These are phyloP conservation scores for Botryotinia globosa DNA, from an alignment of 2,329 filamentous ascomycete species.

Conservation along the genomic window DNA sequence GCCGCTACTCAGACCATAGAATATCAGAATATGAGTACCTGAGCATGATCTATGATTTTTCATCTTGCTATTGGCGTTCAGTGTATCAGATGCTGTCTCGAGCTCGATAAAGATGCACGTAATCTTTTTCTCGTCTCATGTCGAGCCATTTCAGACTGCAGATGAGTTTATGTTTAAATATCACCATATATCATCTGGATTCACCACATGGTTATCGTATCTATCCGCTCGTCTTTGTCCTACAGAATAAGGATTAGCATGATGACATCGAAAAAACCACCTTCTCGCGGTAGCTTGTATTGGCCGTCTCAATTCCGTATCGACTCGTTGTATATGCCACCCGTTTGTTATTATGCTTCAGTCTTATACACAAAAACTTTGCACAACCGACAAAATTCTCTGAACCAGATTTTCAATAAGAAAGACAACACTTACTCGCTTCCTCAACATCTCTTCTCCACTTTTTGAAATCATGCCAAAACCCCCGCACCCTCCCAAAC, in stretches of 20 bases:
- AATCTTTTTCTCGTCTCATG: neutral
- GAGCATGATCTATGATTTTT: neutral
- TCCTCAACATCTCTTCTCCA: neutral
- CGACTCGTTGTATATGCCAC: neutral
- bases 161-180: neutral
- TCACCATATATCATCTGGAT: conserved; percentile 11
- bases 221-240: conserved; percentile 4
- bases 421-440: neutral
- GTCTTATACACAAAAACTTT: neutral
- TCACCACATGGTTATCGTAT: conserved; percentile 15
- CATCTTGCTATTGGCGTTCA: neutral
- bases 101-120: no score
- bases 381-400: neutral
- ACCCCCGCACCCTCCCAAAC: neutral
- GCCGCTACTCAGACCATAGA: no score
- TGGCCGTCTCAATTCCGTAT: no score
- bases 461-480: neutral
- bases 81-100: neutral
- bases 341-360: no score
- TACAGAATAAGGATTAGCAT: neutral
- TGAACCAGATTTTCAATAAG: neutral
- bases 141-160: neutral
- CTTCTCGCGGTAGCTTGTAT: no score
- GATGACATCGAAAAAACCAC: fast-evolving
- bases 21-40: fast-evolving